phyloP scores from a whole-genome alignment of 495 filamentous ascomycete species.

The Darksidea phi region DNA sequence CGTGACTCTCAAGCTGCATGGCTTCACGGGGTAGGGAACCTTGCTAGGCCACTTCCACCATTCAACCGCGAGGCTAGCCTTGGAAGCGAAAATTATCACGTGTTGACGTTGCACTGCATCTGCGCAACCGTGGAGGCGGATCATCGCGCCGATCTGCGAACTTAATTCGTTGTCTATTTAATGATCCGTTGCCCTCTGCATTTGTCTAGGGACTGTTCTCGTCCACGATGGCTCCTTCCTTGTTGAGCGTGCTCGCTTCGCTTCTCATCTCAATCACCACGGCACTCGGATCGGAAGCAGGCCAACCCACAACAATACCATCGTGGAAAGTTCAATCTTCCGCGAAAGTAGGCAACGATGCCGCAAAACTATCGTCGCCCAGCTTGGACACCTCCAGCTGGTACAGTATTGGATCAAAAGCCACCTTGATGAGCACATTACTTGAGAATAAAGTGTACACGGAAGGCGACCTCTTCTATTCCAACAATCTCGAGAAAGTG shows the following conservation, averaged over 20 bases:
- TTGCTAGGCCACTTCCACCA: no score
- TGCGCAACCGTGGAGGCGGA: background rate
- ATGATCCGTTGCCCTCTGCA: background rate
- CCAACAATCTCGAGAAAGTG: slow-evolving; percentile 52
- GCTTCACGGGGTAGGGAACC: no score
- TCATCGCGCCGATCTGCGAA: no score
- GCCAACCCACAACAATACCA: slow-evolving; percentile 45
- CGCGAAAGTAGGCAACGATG: slow-evolving; percentile 42
- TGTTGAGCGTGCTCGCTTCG: background rate
- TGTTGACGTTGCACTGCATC: slow-evolving; percentile 6
- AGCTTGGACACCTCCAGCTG: slow-evolving; percentile 54
- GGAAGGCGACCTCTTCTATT: slow-evolving; percentile 58
- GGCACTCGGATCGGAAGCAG: background rate
- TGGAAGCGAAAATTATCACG: background rate
- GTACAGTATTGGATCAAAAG: slow-evolving; percentile 52
- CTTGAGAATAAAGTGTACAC: slow-evolving; percentile 55
- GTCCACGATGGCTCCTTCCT: background rate
- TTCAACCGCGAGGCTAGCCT: no score
- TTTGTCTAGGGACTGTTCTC: background rate
- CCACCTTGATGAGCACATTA: slow-evolving; percentile 60
- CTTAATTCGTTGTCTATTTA: background rate
- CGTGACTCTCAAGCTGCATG: no score
- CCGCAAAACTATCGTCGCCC: slow-evolving; percentile 48
- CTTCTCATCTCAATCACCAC: background rate
- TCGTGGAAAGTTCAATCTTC: slow-evolving; percentile 59